These are phyloP conservation scores for Chaetomium fimeti DNA, from an alignment of 495 filamentous ascomycete species.

Conservation along the genomic window DNA sequence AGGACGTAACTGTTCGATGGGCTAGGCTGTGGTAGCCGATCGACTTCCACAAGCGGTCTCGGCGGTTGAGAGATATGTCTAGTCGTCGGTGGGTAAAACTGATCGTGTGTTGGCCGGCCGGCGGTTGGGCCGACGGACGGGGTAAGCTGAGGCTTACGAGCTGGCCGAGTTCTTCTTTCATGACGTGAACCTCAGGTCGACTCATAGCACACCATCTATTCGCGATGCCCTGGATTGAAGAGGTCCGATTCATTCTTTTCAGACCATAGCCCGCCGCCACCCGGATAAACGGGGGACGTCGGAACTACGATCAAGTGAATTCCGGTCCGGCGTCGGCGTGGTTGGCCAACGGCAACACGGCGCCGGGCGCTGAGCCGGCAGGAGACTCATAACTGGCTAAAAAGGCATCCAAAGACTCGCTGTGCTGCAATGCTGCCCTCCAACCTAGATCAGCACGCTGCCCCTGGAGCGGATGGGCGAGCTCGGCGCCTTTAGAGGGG, in stretches of 20 bases:
- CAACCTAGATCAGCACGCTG: background rate
- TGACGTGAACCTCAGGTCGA: background rate
- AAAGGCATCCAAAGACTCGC: background rate
- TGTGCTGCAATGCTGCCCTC: background rate
- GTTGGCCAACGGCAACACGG: background rate
- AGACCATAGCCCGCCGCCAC: background rate
- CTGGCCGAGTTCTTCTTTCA: background rate
- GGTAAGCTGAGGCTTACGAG: background rate
- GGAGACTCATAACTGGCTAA: background rate
- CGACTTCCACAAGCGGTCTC: background rate
- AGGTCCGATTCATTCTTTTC: background rate
- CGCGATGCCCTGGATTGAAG: background rate
- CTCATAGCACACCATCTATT: background rate
- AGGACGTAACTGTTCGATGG: background rate
- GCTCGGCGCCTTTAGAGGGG: background rate
- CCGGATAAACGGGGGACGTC: no score
- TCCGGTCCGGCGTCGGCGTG: background rate
- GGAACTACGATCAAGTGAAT: background rate
- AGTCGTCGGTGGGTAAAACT: background rate
- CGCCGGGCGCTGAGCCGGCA: background rate
- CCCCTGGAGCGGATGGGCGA: background rate
- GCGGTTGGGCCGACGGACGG: background rate
- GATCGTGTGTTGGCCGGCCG: background rate
- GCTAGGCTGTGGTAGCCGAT: background rate
- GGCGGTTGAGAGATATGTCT: background rate